Evolutionary conservation across 2,329 filamentous ascomycete genomes (phyloP).

Genomic region (Cladosporium oxysporum): DNA sequence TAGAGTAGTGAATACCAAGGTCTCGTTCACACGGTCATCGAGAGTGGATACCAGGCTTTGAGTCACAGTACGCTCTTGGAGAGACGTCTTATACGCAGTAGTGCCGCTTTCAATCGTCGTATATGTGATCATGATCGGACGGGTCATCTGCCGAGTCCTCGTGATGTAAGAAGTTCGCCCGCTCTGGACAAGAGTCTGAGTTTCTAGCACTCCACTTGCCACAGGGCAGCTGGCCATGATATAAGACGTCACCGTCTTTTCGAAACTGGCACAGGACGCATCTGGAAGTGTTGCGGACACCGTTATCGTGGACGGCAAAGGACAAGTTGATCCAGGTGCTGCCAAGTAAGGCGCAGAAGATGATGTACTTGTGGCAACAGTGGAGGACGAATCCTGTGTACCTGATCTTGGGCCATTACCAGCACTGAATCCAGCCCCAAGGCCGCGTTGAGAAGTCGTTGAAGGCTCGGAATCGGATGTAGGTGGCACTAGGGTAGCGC

Average conservation of each 20-base stretch:
- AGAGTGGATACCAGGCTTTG: background rate
- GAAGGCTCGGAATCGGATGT: no score
- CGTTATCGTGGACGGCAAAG: background rate
- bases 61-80: background rate
- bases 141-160: background rate
- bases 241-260: background rate
- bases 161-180: background rate
- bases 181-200: background rate
- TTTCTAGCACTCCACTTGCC: background rate
- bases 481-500: no score
- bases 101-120: background rate
- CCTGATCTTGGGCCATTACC: background rate
- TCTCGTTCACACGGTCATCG: no score
- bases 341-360: background rate
- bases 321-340: background rate
- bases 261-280: background rate
- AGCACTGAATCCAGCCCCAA: background rate
- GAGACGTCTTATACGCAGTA: background rate
- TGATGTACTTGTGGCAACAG: background rate
- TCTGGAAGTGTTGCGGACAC: background rate
- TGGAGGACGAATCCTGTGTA: background rate
- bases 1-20: background rate
- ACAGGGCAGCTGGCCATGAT: background rate
- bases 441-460: background rate
- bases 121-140: background rate